Conservation (phyloP, 2,329 filamentous ascomycete genomes). For the Massarina eburnea region DNA sequence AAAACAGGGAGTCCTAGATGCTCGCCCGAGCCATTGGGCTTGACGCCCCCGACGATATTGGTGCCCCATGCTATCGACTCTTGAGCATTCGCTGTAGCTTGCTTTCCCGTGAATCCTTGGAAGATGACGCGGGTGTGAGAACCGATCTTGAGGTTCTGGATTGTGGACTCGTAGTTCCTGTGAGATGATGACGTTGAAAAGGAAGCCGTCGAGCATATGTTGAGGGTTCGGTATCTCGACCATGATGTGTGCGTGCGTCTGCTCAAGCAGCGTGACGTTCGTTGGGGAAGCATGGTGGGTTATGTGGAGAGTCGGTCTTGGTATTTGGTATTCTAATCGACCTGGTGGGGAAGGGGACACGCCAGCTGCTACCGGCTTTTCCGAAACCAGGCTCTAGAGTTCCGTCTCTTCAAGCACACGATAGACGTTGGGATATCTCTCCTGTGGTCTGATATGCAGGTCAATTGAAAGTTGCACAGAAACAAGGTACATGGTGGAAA, state of each 20-base stretch:
- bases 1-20: slow-evolving; percentile 74
- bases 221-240: not conserved
- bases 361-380: no score
- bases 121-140: slow-evolving; percentile 68
- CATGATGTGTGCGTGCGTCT: not conserved
- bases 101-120: slow-evolving; percentile 69
- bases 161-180: slow-evolving; percentile 61
- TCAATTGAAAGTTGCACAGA: not conserved
- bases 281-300: slow-evolving; percentile 12
- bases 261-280: slow-evolving; percentile 8
- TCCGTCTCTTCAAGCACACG: no score
- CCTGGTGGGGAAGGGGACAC: no score
- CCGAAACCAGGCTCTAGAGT: no score
- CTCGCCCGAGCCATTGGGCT: slow-evolving; percentile 68
- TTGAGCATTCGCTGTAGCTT: slow-evolving; percentile 74
- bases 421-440: no score
- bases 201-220: not conserved
- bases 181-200: slow-evolving; percentile 33
- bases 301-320: not conserved
- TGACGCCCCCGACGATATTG: slow-evolving; percentile 77
- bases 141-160: slow-evolving; percentile 67
- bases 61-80: slow-evolving; percentile 78
- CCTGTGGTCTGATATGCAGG: no score
- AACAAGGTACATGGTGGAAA: slow-evolving; percentile 9
- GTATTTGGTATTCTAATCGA: not conserved